A percentile compares a stretch with the other conserved stretches of the same genome.
Evolutionary conservation across 345 rosid species (phyloP).

Genomic region (Iberis pinnata): DNA sequence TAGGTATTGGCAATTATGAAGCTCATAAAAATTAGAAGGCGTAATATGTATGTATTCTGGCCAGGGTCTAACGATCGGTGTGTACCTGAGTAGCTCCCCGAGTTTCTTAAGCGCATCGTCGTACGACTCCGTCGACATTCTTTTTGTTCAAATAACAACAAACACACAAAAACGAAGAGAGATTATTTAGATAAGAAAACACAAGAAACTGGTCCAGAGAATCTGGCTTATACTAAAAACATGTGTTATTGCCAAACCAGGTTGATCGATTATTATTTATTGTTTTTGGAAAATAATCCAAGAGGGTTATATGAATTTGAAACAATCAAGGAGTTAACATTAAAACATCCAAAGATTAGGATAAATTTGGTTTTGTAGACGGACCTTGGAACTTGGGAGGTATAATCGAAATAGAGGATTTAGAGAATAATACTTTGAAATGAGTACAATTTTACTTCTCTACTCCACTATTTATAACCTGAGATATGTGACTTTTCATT

Average conservation of each 20-base stretch:
- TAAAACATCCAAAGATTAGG: not conserved
- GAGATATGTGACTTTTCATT: slow-evolving; percentile 1
- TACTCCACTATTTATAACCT: slow-evolving; percentile 18
- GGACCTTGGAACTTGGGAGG: slow-evolving; percentile 20
- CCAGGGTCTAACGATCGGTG: not conserved
- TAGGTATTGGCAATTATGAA: no score
- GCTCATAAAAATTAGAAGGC: no score
- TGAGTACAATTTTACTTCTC: slow-evolving; percentile 7
- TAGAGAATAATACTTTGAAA: slow-evolving; percentile 6
- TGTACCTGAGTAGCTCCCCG: slow-evolving; percentile 26
- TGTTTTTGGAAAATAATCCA: no score
- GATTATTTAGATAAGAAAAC: not conserved
- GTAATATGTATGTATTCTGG: no score
- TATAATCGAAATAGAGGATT: not conserved
- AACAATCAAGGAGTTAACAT: no score
- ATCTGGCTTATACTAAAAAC: not conserved
- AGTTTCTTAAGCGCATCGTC: slow-evolving; percentile 23
- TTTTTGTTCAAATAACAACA: not conserved
- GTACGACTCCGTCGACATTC: slow-evolving; percentile 24
- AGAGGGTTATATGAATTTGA: no score
- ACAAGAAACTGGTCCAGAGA: not conserved
- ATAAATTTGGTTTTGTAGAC: not conserved
- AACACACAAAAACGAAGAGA: no score
- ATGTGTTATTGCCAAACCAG: not conserved
- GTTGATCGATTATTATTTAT: no score